A percentile compares a stretch with the other conserved stretches of the same genome.
phyloP scores from a whole-genome alignment of 1,139 yeast species.

The Suhomyces atakaporum region DNA sequence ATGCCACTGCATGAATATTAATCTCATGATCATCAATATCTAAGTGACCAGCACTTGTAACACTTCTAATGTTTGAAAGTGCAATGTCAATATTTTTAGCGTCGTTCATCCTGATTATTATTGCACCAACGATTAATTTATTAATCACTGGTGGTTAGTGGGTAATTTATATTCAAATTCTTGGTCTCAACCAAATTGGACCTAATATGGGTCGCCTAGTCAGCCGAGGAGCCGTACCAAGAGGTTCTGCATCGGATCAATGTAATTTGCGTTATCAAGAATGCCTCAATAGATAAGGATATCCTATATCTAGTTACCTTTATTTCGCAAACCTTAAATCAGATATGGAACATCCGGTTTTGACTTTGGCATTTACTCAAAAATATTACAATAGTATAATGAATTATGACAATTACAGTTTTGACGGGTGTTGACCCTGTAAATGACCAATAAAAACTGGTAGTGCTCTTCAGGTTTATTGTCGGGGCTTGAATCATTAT shows the following conservation, averaged over 20 bases:
- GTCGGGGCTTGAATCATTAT: too few species aligned
- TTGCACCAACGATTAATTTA: not conserved
- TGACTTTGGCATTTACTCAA: too few species aligned
- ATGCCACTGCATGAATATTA: slow-evolving; percentile 17
- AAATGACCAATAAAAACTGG: too few species aligned
- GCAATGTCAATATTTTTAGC: not conserved
- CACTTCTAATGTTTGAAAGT: slow-evolving; percentile 6
- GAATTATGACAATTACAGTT: too few species aligned
- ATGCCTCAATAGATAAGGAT: not conserved
- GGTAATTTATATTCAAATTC: not conserved
- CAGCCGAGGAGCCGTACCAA: not conserved
- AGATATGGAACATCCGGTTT: not conserved
- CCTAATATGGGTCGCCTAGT: not conserved
- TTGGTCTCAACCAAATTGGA: too few species aligned
- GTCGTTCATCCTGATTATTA: not conserved
- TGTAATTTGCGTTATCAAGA: not conserved
- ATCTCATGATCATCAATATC: slow-evolving; percentile 13
- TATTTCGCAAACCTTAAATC: not conserved
- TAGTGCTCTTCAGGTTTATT: too few species aligned
- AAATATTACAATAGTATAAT: too few species aligned
- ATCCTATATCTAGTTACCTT: not conserved
- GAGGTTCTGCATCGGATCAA: not conserved
- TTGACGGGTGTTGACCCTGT: too few species aligned
- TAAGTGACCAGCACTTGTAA: slow-evolving; percentile 10
- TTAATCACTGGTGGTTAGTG: not conserved